Conservation (phyloP, 2,329 filamentous ascomycete genomes). For the Karstenula rhodostoma region DNA sequence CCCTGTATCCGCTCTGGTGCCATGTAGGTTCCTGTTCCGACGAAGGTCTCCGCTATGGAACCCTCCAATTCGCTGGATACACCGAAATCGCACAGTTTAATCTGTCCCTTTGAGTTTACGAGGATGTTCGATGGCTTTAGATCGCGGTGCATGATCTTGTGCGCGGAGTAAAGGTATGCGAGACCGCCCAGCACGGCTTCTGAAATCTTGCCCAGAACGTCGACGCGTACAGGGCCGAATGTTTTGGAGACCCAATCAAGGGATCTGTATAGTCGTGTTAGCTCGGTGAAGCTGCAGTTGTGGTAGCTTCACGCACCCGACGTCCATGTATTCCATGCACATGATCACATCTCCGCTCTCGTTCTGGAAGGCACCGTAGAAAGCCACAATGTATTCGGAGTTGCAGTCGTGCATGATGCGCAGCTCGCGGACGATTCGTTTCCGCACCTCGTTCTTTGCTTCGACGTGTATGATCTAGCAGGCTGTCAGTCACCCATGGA, state of each 20-base stretch:
- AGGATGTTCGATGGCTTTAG: slow-evolving; percentile 98
- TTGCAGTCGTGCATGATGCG: slow-evolving; percentile 99
- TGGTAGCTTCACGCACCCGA: slow-evolving; percentile 73
- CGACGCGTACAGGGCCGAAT: slow-evolving; percentile 93
- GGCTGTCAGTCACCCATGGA: slow-evolving; percentile 15
- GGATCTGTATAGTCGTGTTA: slow-evolving; percentile 64
- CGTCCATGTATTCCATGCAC: slow-evolving; percentile 99
- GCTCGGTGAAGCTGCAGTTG: slow-evolving; percentile 13
- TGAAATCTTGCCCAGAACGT: slow-evolving; percentile 96
- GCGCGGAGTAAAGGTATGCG: slow-evolving; percentile 92
- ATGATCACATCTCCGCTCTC: slow-evolving; percentile 97
- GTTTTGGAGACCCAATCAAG: slow-evolving; percentile 93
- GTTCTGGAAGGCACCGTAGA: slow-evolving; percentile 97
- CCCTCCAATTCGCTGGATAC: slow-evolving; percentile 98
- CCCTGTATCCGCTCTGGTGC: slow-evolving; percentile 97
- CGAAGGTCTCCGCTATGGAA: slow-evolving; percentile 97
- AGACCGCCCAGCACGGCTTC: slow-evolving; percentile 93
- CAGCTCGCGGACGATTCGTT: slow-evolving; percentile 94
- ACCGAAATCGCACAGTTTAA: slow-evolving; percentile 98
- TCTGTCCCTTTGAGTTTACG: slow-evolving; percentile 90
- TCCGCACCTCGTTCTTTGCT: slow-evolving; percentile 95
- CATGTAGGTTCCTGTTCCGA: slow-evolving; percentile 99
- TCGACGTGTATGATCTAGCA: slow-evolving; percentile 93
- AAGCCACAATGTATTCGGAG: slow-evolving; percentile 95
- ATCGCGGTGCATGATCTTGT: slow-evolving; percentile 98